Evolutionary conservation across 2,329 filamentous ascomycete species (phyloP), one percentile per base, ranked within the genome.

Genomic region (Alternaria novae-zelandiae): DNA sequence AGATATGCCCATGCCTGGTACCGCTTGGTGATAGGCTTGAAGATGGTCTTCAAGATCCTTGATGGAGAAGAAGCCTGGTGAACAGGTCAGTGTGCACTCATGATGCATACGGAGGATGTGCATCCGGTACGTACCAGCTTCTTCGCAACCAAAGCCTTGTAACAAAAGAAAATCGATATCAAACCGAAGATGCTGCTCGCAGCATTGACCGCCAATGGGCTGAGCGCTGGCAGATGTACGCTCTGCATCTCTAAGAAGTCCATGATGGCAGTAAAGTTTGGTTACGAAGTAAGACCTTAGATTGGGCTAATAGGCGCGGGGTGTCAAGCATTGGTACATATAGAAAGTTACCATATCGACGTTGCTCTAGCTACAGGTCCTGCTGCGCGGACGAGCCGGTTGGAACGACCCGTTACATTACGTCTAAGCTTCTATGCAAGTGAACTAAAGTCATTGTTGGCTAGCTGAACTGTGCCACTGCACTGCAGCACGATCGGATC

Each of bases 1-100:
- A 68, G 59, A 53, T 66, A 68, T 9, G 53, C 32, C 63, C 66
- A 68, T 50, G 60, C 56, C n/a, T 62, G 43, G 25, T 68, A 68
- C 9, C 64, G 59, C 13, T 53, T 64, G 36, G 49, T 21, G 11
- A 67, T 44, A n/a, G 63, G 63, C 6, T 23, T 56, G 46, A 58
- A 53, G 15, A 60, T 23, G 23, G 45, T 44, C n/a, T 28, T 45
- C 11, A 67, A 21, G n/a, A 54, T 36, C 15, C 46, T 50, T 15
- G 28, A 36, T 36, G 55, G 47, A 21, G 58, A 63, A 47, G 59
- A 53, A 53, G 49, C 49, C 49, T 53, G 47, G 53, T 63, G 25
- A 15, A 11, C 17, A 13, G 3, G 28, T 62, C 30, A 62, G 43
- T 43, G 20, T 47, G 9, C 36, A 41, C n/a, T 41, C 36, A 41